phyloP scores from a whole-genome alignment of 225 moss, liverwort and hornwort species.

The Lunularia cruciata region DNA sequence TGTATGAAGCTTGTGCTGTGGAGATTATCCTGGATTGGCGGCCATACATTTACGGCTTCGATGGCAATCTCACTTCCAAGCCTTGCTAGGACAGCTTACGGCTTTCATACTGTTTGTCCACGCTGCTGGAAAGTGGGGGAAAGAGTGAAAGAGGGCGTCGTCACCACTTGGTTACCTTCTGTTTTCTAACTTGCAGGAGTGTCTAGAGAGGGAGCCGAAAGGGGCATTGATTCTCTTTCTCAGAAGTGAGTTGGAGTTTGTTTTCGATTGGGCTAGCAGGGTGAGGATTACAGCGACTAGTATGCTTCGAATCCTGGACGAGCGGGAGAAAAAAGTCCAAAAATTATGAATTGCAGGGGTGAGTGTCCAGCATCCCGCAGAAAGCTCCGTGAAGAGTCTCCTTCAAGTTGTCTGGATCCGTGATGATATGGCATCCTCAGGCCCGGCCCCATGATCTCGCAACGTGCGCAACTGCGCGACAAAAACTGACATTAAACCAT shows the following conservation, averaged over 20 bases:
- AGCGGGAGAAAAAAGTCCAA: constrained; percentile 3
- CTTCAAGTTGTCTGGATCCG: background rate
- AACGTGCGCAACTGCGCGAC: background rate
- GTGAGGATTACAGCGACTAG: background rate
- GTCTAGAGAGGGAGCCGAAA: background rate
- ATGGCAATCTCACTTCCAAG: too few species aligned
- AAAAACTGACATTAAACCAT: background rate
- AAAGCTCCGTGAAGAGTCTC: background rate
- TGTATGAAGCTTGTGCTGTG: too few species aligned
- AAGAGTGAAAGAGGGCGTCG: background rate
- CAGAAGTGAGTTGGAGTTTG: background rate
- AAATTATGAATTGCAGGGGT: background rate
- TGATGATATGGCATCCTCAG: constrained; percentile 2
- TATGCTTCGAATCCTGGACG: background rate
- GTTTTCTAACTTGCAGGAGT: background rate
- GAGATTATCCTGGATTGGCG: background rate
- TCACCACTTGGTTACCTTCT: background rate
- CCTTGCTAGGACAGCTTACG: background rate
- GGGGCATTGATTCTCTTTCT: background rate
- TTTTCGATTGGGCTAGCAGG: background rate
- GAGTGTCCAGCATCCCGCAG: background rate
- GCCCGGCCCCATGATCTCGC: background rate
- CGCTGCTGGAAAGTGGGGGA: background rate
- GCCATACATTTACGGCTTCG: too few species aligned
- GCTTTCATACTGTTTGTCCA: background rate